Base-by-base conservation (phyloP, 768 basidiomycete species). In the Boletus tylopilopsis region DNA sequence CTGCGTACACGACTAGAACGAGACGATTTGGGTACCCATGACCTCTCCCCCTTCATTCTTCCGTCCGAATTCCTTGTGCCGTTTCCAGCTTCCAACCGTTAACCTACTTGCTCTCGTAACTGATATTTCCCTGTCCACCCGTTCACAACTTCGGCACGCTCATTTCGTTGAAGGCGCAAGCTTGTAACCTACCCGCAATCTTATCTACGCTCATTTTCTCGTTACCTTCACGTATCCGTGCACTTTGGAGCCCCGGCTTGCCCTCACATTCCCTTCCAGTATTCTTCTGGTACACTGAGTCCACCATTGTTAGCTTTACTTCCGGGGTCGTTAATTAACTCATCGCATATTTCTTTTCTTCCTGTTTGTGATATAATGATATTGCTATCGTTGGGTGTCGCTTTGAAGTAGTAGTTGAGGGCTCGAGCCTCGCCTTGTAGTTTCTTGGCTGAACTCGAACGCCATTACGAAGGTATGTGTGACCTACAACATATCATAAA, bases 401-500 rank as follows among this genome's bases (percentile, higher is more conserved):
- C 38, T 24, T 41, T 36, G 27, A 45, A 29, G 41, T n/a, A 15
- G 25, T 25, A 42, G 22, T 37, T 34, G 21, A 33, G 13, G 7
- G n/a, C 11, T 42, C 11, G 18, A 35, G 24, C 16, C n/a, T n/a
- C n/a, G n/a, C n/a, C n/a, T n/a, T 45, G 40, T 51, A 32, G 15
- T 21, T 22, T n/a, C 6, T 27, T 40, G 34, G 18, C 29, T 30
- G 29, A 30, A n/a, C 8, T 30, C 29, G 33, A 15, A 24, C 32
- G 22, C 21, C 12, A 30, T 30, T 27, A 16, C 21, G 19, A 19
- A 23, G 29, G 21, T 34, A 16, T n/a, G 11, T 23, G 40, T 21
- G 21, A 41, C 39, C 63, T 69, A 70, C 49, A 77, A 69, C 78
- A 87, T 82, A 57, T 90, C 90, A 51, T 82, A 82, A 24, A 77